Evolutionary conservation across 2,329 filamentous ascomycete genomes (phyloP).

Genomic region (Ilyonectria mors-panacis): DNA sequence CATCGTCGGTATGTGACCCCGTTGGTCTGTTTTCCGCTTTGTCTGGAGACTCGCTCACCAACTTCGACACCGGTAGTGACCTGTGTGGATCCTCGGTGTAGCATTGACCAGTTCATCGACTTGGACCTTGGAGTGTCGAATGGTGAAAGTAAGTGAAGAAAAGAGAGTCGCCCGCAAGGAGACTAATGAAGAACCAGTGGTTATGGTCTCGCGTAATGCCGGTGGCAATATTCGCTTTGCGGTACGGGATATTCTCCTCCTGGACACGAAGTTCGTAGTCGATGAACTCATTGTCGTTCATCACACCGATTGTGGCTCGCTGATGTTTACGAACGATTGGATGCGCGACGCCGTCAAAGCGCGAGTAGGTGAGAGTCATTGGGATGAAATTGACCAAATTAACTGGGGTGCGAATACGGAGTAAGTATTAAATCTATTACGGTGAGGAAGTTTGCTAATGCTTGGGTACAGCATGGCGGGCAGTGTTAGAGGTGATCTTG

Average conservation of each 20-base stretch:
- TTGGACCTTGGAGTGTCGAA: neutral
- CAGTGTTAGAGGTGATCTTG: constrained; percentile 11
- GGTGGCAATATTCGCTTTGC: constrained; percentile 10
- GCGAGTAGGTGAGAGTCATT: constrained; percentile 9
- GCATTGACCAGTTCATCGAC: constrained; percentile 7
- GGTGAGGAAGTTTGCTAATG: neutral
- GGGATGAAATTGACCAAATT: constrained; percentile 7
- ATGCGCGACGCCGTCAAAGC: constrained; percentile 8
- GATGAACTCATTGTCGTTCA: constrained; percentile 5
- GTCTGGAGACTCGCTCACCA: neutral
- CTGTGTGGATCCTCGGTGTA: constrained; percentile 11
- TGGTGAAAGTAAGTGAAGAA: constrained; percentile 11
- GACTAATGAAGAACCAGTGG: constrained; percentile 6
- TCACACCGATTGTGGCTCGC: constrained; percentile 11
- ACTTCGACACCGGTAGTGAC: constrained; percentile 1
- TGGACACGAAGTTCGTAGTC: constrained; percentile 4
- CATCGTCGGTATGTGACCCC: constrained; percentile 8
- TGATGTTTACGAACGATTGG: constrained; percentile 4
- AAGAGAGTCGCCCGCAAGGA: neutral
- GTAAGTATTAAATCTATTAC: constrained; percentile 8
- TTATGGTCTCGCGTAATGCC: constrained; percentile 9
- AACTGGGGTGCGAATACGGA: constrained; percentile 14
- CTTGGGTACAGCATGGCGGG: constrained; percentile 1
- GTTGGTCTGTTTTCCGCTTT: neutral
- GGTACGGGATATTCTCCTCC: constrained; percentile 11